Conservation (phyloP, 202 grass and related monocot genomes). For the Elaeis oleifera region DNA sequence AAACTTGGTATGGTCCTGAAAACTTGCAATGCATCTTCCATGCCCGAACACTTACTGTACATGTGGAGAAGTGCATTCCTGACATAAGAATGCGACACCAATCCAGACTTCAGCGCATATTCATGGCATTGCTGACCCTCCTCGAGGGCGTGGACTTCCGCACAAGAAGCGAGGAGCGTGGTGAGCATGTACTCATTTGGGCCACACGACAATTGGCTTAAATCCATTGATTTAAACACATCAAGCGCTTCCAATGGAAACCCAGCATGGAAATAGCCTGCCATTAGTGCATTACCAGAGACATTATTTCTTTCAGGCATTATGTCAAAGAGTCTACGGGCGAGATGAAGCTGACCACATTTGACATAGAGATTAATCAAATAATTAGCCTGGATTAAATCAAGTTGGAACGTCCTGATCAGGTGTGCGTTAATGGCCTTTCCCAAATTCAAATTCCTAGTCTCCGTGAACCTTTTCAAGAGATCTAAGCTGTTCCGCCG, state of each 20-base stretch:
- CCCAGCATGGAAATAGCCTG: constrained; percentile 41
- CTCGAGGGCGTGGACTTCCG: constrained; percentile 35
- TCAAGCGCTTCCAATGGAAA: constrained; percentile 32
- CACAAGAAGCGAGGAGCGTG: constrained; percentile 18
- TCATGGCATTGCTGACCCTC: constrained; percentile 60
- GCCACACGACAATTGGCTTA: not conserved
- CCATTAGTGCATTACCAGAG: constrained; percentile 49
- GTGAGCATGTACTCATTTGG: constrained; percentile 62
- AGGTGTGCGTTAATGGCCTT: constrained; percentile 42
- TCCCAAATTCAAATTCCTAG: constrained; percentile 27
- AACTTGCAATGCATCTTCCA: constrained; percentile 38
- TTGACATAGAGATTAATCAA: constrained; percentile 41
- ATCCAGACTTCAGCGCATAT: constrained; percentile 46
- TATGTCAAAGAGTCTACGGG: constrained; percentile 48
- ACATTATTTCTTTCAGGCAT: constrained; percentile 48
- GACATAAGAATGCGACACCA: constrained; percentile 28
- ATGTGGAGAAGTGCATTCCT: constrained; percentile 50
- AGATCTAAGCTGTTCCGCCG: not conserved
- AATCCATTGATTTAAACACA: constrained; percentile 40
- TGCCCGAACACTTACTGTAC: constrained; percentile 46
- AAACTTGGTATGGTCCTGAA: constrained; percentile 38
- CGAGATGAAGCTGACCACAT: constrained; percentile 33
- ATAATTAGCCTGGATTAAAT: constrained; percentile 49
- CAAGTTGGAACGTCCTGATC: constrained; percentile 24
- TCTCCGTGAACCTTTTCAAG: constrained; percentile 14